phyloP scores from a whole-genome alignment of 2,329 filamentous ascomycete species.

The Nigrospora sphaerica region DNA sequence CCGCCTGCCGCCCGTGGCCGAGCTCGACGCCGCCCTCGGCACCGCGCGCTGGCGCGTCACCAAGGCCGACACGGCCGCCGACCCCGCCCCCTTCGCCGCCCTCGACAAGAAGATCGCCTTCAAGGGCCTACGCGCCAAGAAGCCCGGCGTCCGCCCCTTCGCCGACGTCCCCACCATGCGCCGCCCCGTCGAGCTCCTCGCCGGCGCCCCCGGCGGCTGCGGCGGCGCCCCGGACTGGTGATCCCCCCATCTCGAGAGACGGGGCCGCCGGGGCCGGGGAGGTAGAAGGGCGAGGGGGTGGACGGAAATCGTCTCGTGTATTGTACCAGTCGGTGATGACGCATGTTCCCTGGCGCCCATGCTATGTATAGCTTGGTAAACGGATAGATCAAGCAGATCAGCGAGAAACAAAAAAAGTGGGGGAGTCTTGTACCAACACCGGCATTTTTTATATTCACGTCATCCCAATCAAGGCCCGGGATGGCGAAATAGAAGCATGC shows the following conservation, averaged over 20 bases:
- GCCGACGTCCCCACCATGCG: constrained; percentile 21
- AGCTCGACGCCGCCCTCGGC: constrained; percentile 72
- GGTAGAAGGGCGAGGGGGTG: not conserved
- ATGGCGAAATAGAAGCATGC: no score
- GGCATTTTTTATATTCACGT: no score
- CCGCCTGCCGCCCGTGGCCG: constrained; percentile 70
- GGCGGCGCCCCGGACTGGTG: constrained; percentile 41
- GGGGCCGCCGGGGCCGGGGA: no score
- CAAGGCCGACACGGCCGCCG: constrained; percentile 51
- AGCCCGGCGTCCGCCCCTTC: constrained; percentile 28
- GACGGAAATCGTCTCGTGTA: not conserved
- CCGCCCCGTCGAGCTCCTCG: constrained; percentile 30
- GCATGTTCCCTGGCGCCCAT: no score
- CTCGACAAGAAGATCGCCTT: constrained; percentile 40
- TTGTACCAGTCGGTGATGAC: no score
- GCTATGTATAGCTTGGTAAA: no score
- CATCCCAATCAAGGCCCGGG: no score
- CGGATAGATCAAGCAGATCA: no score
- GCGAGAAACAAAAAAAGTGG: no score
- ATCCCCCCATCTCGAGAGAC: constrained; percentile 1
- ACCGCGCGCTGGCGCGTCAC: constrained; percentile 74
- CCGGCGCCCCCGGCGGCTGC: constrained; percentile 26
- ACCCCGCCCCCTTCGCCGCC: constrained; percentile 30
- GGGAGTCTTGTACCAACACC: no score
- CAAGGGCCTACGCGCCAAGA: constrained; percentile 35